Conservation (phyloP, 345 rosid species). For the Boechera retrofracta region DNA sequence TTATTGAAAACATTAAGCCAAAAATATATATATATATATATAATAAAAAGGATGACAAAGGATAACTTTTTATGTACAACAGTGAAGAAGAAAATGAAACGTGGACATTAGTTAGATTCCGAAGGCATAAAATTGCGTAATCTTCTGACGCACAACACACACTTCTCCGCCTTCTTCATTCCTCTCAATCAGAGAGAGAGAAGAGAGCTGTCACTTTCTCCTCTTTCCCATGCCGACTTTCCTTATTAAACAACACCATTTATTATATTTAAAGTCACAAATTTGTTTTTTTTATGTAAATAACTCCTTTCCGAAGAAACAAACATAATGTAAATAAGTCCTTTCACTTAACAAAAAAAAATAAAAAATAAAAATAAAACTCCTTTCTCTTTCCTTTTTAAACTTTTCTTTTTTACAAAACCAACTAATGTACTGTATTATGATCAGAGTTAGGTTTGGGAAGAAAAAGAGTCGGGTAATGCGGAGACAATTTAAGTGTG, state of each 20-base stretch:
- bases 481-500: neutral
- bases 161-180: neutral
- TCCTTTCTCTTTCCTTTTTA: neutral
- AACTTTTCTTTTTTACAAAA: neutral
- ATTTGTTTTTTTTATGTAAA: too few species aligned
- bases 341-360: too few species aligned
- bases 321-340: too few species aligned
- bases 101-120: conserved; percentile 15
- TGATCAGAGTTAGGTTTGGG: neutral
- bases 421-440: neutral
- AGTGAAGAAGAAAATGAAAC: conserved; percentile 17
- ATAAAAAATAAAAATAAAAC: neutral
- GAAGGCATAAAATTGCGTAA: conserved; percentile 24
- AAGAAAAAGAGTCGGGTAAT: neutral
- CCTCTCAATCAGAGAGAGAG: conserved; percentile 13
- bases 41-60: neutral
- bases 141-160: conserved; percentile 12
- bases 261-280: too few species aligned
- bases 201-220: conserved; percentile 31
- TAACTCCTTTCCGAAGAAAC: too few species aligned
- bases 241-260: too few species aligned
- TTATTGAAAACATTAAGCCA: too few species aligned
- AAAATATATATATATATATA: too few species aligned
- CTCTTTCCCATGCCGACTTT: too few species aligned
- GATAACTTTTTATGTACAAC: neutral